Base-by-base conservation (phyloP, 2,329 filamentous ascomycete genomes). In the Plectosphaerella plurivora region DNA sequence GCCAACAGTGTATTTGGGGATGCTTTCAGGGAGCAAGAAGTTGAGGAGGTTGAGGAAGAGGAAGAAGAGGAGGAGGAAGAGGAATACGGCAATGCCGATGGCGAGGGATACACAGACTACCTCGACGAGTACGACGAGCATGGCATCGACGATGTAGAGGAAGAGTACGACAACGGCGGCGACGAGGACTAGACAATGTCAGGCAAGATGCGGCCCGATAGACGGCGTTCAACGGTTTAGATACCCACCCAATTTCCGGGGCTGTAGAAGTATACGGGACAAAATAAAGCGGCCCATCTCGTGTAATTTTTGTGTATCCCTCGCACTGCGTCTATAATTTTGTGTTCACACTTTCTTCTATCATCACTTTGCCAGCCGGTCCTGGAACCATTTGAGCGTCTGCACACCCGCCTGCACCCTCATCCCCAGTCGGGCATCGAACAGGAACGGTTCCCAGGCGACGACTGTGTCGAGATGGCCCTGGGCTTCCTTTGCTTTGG, bases 401-500 rank as follows among this genome's bases (percentile, higher is more conserved):
- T 87, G 82, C 60, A 86, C 69, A 2, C 81, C 87, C 5, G 85
- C 87, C 62, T 86, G 84, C 51, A 90, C 79, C 53, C 87, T 83
- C 78, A 92, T 79, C 3, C 87, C 87, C 49, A 92, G 79, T 59
- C 89, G 78, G 16, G 85, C 83, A 68, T 95, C 89, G 49, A 94
- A 73, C 54, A 88, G 78, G 64, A 85, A 94, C 1, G 69, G 65
- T 61, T 90, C 87, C 87, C 87, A 92, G 47, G 72, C 79, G 49
- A 84, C 81, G 28, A 85, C 84, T 62, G 84, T 84, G 25, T 86
- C 79, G 18, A 94, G 70, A 69, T 83, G 83, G 47, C 75, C 71
- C 57, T 82, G 77, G 63, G 86, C 89, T 61, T 86, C 81, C 16
- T 80, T 68, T 24, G 86, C 64, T 67, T 81, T 81, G 46, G 74